A percentile compares a stretch with the other conserved stretches of the same genome.
Evolutionary conservation across 2,329 filamentous ascomycete genomes (phyloP).

Genomic region (Exophiala sideris): DNA sequence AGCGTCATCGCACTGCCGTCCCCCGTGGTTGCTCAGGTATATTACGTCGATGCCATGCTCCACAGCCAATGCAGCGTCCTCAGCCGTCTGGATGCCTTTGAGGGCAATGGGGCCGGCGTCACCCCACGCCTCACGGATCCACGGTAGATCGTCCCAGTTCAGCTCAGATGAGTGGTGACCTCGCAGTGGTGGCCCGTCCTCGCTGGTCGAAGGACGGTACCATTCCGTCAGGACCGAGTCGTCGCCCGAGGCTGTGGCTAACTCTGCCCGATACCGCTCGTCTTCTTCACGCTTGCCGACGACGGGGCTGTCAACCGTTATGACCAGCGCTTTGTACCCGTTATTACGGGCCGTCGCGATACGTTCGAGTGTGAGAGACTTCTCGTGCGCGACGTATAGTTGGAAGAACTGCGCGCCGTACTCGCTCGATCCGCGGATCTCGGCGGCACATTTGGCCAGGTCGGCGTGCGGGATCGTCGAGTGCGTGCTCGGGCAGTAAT

Average conservation of each 20-base stretch:
- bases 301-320: conserved; percentile 31
- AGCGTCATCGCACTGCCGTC: conserved; percentile 52
- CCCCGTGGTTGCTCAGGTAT: conserved; percentile 56
- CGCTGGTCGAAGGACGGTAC: conserved; percentile 50
- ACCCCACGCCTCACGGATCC: conserved; percentile 45
- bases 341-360: conserved; percentile 36
- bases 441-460: conserved; percentile 27
- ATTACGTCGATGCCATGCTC: conserved; percentile 52
- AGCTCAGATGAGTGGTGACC: conserved; percentile 52
- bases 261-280: conserved; percentile 50
- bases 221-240: conserved; percentile 32
- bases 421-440: not conserved
- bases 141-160: conserved; percentile 53
- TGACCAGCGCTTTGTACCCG: conserved; percentile 22
- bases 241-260: conserved; percentile 20
- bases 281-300: conserved; percentile 57
- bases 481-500: conserved; percentile 36
- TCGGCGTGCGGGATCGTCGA: conserved; percentile 32
- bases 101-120: conserved; percentile 52
- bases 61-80: conserved; percentile 52
- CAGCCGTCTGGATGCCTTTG: conserved; percentile 56
- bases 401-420: conserved; percentile 33
- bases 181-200: conserved; percentile 50
- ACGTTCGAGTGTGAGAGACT: conserved; percentile 45
- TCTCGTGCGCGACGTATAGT: conserved; percentile 52